Percentiles rank a stretch among this genome's conserved stretches.
phyloP scores from a whole-genome alignment of 106 monocot genomes.

The Dactylorhiza incarnata region DNA sequence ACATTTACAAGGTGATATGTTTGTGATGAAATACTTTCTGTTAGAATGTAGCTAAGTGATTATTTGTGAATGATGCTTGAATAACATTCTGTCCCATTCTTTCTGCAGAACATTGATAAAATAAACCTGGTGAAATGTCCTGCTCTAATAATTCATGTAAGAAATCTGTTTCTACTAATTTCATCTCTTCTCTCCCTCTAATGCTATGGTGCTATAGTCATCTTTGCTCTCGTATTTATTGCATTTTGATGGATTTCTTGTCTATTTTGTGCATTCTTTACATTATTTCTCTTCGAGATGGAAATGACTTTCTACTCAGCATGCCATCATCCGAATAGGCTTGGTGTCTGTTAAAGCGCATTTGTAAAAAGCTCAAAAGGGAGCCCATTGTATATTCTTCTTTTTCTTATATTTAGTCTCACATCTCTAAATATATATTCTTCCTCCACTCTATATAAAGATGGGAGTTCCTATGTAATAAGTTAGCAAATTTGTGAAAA shows the following conservation, averaged over 20 bases:
- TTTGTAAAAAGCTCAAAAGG: too few species aligned
- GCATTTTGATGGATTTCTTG: neutral
- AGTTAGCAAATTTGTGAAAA: too few species aligned
- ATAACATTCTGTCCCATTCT: neutral
- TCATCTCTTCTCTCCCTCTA: neutral
- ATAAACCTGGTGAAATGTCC: slow-evolving; percentile 63
- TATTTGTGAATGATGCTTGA: neutral
- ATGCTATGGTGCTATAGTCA: neutral
- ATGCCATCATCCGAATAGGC: neutral
- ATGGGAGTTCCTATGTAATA: too few species aligned
- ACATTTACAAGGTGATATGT: slow-evolving; percentile 71
- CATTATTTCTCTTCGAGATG: neutral
- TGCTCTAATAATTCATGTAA: slow-evolving; percentile 72
- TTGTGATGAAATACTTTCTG: neutral
- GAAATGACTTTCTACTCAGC: neutral
- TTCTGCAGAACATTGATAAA: slow-evolving; percentile 76
- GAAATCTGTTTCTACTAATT: slow-evolving; percentile 4
- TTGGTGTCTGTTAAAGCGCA: too few species aligned
- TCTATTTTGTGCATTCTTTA: neutral
- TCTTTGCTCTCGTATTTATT: slow-evolving; percentile 5
- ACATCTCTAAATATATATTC: too few species aligned
- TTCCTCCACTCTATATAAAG: too few species aligned
- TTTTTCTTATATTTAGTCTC: too few species aligned
- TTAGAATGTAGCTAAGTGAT: slow-evolving; percentile 1
- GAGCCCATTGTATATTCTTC: too few species aligned